Evolutionary conservation across 139 green algal genomes (phyloP), one percentile per base, ranked within the genome.

Genomic region (Tetraselmis chui): DNA sequence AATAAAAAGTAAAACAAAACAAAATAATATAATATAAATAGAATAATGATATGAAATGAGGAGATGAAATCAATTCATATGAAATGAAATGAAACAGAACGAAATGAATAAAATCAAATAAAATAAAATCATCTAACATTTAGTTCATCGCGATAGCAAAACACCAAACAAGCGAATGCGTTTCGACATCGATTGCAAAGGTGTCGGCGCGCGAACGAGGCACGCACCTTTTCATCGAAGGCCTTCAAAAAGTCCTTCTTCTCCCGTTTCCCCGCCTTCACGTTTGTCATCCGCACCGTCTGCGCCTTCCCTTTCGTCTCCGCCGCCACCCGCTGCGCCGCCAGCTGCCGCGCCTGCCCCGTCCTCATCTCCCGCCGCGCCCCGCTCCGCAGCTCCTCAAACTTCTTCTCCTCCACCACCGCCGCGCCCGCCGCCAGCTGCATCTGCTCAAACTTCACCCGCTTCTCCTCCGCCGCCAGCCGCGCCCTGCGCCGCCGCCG

Each of bases 251-350:
- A 90, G 78, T 87, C 81, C 11, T 80, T 31, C 59, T 88, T 90
- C 27, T 74, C 83, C 24, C 81, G 83, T 0, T 78, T 75, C 25
- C 85, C 91, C 87, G 97, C 94, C 1, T 96, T 89, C 59, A 95
- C 81, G 0, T 91, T 94, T 18, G 93, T 89, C 0, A 93, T 98
- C 77, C 94, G 90, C 58, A 96, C 88, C 77, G 95, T 95, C 0
- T 77, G 84, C 29, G 94, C 87, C 45, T 97, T 92, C 85, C 30
- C 59, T 28, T 81, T 88, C 32, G 82, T 96, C 78, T 29, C 30
- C 77, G 87, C 86, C 30, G 82, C 81, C 75, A 81, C 11, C 0
- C 74, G 85, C 2, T 84, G 84, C 23, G 59, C 80, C 2, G 80
- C 78, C 76, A 88, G 84, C 59, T 78, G 79, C 31, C 11, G 23